Evolutionary conservation across 1,284 basidiomycete genomes (phyloP).

Genomic region (Heterobasidion occidentale): DNA sequence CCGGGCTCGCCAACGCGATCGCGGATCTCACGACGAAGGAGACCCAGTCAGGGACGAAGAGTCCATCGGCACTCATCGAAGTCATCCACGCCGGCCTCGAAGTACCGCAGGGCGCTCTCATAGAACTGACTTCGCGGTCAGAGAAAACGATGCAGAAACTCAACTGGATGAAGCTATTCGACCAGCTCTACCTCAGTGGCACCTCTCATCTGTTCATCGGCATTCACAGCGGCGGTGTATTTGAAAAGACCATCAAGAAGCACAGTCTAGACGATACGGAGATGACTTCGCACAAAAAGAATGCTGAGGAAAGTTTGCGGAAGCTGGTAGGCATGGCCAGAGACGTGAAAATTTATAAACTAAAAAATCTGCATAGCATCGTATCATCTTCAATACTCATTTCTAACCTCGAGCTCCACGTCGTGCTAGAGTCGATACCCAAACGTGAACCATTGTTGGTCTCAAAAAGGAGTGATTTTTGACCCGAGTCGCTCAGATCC

Average conservation of each 20-base stretch:
- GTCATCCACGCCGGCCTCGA: conserved; percentile 14
- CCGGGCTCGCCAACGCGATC: conserved; percentile 23
- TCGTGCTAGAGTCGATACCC: no score
- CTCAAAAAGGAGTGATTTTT: no score
- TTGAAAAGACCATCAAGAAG: conserved; percentile 13
- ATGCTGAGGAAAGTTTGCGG: conserved; percentile 26
- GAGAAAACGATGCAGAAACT: conserved; percentile 9
- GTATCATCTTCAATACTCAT: no score
- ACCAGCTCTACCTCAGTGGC: conserved; percentile 32
- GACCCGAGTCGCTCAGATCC: no score
- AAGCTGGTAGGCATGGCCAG: conserved; percentile 26
- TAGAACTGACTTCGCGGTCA: conserved; percentile 33
- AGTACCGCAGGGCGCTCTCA: conserved; percentile 26
- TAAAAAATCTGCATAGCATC: conserved; percentile 13
- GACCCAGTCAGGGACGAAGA: not conserved
- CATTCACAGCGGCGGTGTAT: conserved; percentile 23
- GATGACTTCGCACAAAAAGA: conserved; percentile 20
- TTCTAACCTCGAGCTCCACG: no score
- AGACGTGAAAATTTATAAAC: conserved; percentile 24
- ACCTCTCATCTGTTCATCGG: conserved; percentile 28
- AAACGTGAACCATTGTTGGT: no score
- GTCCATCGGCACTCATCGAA: not conserved
- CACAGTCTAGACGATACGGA: not conserved
- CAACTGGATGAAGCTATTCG: conserved; percentile 31
- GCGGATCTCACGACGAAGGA: conserved; percentile 18